A percentile compares a stretch with the other conserved stretches of the same genome.
Evolutionary conservation across 2,329 filamentous ascomycete genomes (phyloP).

Genomic region (Dothistroma pini): DNA sequence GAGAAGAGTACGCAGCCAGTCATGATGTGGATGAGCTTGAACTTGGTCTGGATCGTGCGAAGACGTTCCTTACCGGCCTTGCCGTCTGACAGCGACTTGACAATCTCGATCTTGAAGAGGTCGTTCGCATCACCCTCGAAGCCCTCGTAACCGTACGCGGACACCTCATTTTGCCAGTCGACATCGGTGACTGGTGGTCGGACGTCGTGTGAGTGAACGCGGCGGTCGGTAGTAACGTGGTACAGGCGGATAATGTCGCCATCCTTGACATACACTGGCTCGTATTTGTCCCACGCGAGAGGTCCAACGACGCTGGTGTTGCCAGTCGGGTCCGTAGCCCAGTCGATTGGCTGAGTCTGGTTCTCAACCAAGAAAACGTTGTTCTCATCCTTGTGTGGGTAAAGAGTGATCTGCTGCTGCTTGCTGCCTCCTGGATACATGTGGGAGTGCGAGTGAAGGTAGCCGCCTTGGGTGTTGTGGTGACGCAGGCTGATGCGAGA

Average conservation of each 20-base stretch:
- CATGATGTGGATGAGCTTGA: conserved; percentile 93
- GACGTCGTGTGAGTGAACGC: conserved; percentile 94
- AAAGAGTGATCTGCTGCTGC: conserved; percentile 97
- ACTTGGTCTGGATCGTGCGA: conserved; percentile 94
- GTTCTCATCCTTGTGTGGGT: conserved; percentile 99
- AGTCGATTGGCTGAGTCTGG: conserved; percentile 79
- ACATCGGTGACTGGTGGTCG: conserved; percentile 80
- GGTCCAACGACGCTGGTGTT: conserved; percentile 77
- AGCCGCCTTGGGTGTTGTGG: conserved; percentile 95
- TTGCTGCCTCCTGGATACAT: conserved; percentile 99
- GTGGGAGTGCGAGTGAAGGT: conserved; percentile 91
- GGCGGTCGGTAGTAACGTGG: conserved; percentile 76
- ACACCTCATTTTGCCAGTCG: conserved; percentile 56
- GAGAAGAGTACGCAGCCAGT: conserved; percentile 95
- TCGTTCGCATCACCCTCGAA: conserved; percentile 98
- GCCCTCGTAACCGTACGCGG: conserved; percentile 94
- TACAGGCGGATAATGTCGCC: conserved; percentile 79
- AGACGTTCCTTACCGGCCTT: conserved; percentile 76
- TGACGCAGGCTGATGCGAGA: conserved; percentile 84
- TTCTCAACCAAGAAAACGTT: conserved; percentile 95
- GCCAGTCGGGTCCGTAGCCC: conserved; percentile 34
- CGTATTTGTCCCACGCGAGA: conserved; percentile 73
- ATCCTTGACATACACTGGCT: conserved; percentile 69
- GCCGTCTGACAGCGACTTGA: conserved; percentile 81
- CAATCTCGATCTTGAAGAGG: conserved; percentile 89